These are phyloP conservation scores for Neonectria coccinea DNA, from an alignment of 2,329 filamentous ascomycete species.

Conservation along the genomic window DNA sequence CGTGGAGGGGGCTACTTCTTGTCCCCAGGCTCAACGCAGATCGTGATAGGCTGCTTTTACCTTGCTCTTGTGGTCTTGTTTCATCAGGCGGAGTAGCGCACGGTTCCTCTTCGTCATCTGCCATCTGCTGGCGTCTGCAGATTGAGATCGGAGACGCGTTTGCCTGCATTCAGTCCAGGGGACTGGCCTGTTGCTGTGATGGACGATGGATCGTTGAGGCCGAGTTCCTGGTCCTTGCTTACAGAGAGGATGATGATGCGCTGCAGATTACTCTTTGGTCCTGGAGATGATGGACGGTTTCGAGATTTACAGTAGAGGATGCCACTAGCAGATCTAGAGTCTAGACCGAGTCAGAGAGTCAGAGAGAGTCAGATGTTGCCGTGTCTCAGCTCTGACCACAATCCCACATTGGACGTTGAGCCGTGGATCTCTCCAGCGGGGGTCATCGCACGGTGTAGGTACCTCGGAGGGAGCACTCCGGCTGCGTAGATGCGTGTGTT, in stretches of 20 bases:
- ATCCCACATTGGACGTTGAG: constrained; percentile 3
- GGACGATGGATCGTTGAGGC: too few relatives aligned
- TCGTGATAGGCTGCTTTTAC: neutral
- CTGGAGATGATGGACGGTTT: neutral
- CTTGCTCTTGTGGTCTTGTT: neutral
- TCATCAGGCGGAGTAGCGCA: neutral
- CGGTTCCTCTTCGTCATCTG: constrained; percentile 4
- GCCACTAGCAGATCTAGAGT: neutral
- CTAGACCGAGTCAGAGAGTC: neutral
- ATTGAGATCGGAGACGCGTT: constrained; percentile 5
- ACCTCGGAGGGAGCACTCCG: neutral
- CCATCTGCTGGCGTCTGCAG: neutral
- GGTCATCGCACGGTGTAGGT: neutral
- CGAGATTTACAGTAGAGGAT: neutral
- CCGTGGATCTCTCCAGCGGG: neutral
- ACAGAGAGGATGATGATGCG: too few relatives aligned
- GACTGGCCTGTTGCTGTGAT: neutral
- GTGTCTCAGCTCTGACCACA: constrained; percentile 25
- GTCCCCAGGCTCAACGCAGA: neutral
- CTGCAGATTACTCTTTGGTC: neutral
- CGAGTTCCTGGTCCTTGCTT: neutral
- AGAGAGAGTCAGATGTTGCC: neutral
- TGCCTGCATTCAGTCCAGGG: neutral
- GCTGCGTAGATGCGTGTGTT: neutral
- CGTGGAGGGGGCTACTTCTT: neutral